Evolutionary conservation across 148 eudicot genomes (phyloP), one percentile per base, ranked within the genome.

Genomic region (Spergularia bocconei): DNA sequence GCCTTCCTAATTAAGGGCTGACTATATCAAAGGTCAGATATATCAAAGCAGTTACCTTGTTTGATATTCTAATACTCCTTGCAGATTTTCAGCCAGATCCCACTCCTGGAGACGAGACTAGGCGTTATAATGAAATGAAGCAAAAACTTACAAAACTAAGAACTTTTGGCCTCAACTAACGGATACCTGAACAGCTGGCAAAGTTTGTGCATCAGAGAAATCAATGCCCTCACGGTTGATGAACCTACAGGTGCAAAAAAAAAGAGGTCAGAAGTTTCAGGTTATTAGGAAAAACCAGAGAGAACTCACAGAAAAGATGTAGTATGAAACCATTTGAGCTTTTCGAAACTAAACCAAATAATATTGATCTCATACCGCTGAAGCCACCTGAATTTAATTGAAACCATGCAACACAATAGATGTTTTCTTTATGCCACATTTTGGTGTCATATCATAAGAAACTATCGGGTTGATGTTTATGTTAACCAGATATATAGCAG

Each of bases 211-310:
- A 82, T 94, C 98, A 77, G 98, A 88, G 84, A 95, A 95, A 80
- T 95, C 99, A 69, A 95, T 92, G 33, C 99, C 99, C 71, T 95
- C 97, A n/a, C 99, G 92, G 77, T 95, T 95, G 80, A 90, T 91
- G 78, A 92, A 95, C 86, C 98, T 95, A 78, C 66, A 79, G 63
- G 36, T 19, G 36, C n/a, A n/a, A n/a, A n/a, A 51, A 38, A 29
- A 52, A 74, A 60, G n/a, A 54, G 17, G 36, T 74, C 54, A 59
- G 16, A 64, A 16, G 7, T 54, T 56, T 14, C 72, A 15, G 17
- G 1, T 47, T 55, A 39, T 20, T 19, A 11, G 61, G 3, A 61
- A 23, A 56, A n/a, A 70, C 36, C 36, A 44, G 48, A 44, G 48
- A 44, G 48, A 21, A 70, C 25, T 21, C n/a, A 55, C 20, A 47